These are phyloP conservation scores for Candida neerlandica DNA, from an alignment of 1,139 yeast genomes.

Conservation along the genomic window DNA sequence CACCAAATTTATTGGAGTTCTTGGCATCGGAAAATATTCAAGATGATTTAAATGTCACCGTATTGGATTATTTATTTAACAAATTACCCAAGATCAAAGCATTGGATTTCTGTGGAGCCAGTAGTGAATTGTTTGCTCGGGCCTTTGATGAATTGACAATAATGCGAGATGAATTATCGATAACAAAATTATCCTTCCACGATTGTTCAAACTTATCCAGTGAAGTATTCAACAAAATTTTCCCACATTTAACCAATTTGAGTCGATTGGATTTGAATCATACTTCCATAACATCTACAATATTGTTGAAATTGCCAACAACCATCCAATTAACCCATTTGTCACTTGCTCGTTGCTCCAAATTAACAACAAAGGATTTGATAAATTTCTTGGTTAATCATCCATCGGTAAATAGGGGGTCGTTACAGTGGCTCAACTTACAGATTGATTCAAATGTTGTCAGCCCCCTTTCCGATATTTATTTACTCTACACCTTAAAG, in stretches of 20 bases:
- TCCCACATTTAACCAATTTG: conserved; percentile 60
- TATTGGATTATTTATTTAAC: conserved; percentile 63
- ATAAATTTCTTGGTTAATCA: conserved; percentile 72
- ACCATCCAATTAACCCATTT: conserved; percentile 70
- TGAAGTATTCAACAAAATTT: conserved; percentile 54
- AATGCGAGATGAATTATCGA: conserved; percentile 24
- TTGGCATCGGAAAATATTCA: conserved; percentile 85
- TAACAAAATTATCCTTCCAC: conserved; percentile 71
- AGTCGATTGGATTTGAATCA: conserved; percentile 79
- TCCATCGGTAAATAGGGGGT: conserved; percentile 61
- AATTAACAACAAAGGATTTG: conserved; percentile 72
- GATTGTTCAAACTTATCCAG: conserved; percentile 81
- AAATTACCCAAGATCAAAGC: conserved; percentile 62
- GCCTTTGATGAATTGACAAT: conserved; percentile 54
- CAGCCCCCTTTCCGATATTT: conserved; percentile 62
- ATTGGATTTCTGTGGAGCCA: conserved; percentile 88
- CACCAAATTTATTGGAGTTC: conserved; percentile 77
- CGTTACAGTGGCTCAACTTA: conserved; percentile 74
- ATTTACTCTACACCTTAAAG: conserved; percentile 57
- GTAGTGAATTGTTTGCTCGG: conserved; percentile 61
- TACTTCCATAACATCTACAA: conserved; percentile 68
- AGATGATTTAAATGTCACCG: conserved; percentile 69
- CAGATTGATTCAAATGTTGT: conserved; percentile 73
- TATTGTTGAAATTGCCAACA: conserved; percentile 51
- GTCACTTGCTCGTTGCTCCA: conserved; percentile 77